Percentiles rank a stretch among this genome's conserved stretches.
These are phyloP conservation scores for Leptomonas pyrrhocoris DNA, from an alignment of 208 protist species.

Conservation along the genomic window DNA sequence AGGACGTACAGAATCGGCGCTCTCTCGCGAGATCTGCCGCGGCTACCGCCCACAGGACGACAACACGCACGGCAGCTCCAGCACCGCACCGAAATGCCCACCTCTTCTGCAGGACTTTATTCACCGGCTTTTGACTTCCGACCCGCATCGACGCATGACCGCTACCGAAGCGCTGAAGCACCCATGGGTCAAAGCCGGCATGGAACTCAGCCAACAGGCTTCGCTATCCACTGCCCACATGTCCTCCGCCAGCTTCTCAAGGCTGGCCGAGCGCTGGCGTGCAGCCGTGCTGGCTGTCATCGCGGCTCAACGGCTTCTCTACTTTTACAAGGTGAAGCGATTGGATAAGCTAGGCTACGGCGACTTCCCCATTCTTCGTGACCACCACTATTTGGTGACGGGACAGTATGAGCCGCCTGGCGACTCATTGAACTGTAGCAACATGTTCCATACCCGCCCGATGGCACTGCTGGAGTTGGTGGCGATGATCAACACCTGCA, in stretches of 20 bases:
- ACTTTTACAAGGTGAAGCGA: constrained; percentile 53
- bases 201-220: constrained; percentile 26
- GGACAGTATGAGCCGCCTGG: constrained; percentile 47
- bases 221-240: constrained; percentile 16
- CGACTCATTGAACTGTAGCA: constrained; percentile 58
- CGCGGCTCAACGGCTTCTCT: constrained; percentile 66
- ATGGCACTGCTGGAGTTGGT: constrained; percentile 68
- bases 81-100: neutral
- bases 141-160: constrained; percentile 77
- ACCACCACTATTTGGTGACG: constrained; percentile 72
- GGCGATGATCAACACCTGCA: constrained; percentile 67
- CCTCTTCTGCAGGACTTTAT: constrained; percentile 80
- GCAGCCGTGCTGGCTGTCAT: constrained; percentile 58
- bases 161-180: constrained; percentile 86
- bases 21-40: constrained; percentile 54
- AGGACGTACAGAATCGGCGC: constrained; percentile 39
- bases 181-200: constrained; percentile 73
- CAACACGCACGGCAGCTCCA: neutral
- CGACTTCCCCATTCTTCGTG: constrained; percentile 44
- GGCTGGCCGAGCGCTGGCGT: constrained; percentile 43
- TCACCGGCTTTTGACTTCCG: constrained; percentile 62
- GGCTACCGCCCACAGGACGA: constrained; percentile 17
- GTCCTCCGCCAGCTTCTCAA: neutral
- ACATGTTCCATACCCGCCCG: constrained; percentile 58
- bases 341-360: constrained; percentile 56